These are phyloP conservation scores for Claviceps monticola DNA, from an alignment of 2,329 filamentous ascomycete species.

Conservation along the genomic window DNA sequence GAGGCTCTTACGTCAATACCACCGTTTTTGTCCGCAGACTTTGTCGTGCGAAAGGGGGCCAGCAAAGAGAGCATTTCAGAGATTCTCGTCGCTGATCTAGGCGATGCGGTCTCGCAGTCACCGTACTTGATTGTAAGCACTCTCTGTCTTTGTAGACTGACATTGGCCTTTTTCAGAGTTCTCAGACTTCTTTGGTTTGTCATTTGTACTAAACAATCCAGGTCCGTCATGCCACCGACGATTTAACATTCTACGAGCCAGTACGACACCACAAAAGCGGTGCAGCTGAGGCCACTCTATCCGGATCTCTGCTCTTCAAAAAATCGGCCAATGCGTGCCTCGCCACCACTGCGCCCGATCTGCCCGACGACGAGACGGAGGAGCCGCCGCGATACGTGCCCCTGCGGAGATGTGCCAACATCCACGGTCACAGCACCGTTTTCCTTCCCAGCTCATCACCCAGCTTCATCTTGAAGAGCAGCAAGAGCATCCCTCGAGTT, in stretches of 20 bases:
- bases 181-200: background rate
- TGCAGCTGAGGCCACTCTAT: conserved; percentile 26
- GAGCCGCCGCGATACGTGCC: conserved; percentile 34
- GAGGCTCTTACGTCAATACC: conserved; percentile 69
- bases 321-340: conserved; percentile 59
- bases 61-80: conserved; percentile 64
- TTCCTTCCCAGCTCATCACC: conserved; percentile 72
- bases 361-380: conserved; percentile 36
- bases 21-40: conserved; percentile 59
- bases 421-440: conserved; percentile 69
- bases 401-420: conserved; percentile 43
- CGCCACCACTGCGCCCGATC: conserved; percentile 40
- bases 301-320: conserved; percentile 54
- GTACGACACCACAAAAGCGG: conserved; percentile 35
- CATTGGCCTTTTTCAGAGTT: background rate
- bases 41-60: conserved; percentile 52
- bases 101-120: conserved; percentile 53
- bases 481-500: conserved; percentile 62
- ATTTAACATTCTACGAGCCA: conserved; percentile 79
- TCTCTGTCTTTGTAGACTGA: background rate
- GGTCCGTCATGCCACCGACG: conserved; percentile 67
- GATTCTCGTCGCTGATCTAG: conserved; percentile 71
- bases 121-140: conserved; percentile 68
- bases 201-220: background rate
- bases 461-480: conserved; percentile 69